Evolutionary conservation across 176 grass and related monocot genomes (phyloP).

Genomic region (Cenchrus americanus): DNA sequence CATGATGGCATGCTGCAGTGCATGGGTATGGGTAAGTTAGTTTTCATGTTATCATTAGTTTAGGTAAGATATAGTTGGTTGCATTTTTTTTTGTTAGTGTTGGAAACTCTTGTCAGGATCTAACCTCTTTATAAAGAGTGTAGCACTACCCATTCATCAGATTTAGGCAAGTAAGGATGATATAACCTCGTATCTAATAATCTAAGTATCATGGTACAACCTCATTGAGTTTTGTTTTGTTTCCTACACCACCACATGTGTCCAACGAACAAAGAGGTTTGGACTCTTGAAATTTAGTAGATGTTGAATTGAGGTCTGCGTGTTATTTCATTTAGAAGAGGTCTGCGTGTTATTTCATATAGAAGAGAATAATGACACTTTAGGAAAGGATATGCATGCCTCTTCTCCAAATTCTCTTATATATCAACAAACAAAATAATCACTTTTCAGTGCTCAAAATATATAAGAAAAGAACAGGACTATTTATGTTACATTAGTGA

Average conservation of each 20-base stretch:
- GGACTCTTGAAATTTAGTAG: neutral
- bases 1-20: neutral
- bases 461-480: neutral
- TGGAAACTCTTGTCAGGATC: neutral
- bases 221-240: neutral
- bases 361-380: neutral
- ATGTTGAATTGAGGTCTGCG: neutral
- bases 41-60: neutral
- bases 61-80: neutral
- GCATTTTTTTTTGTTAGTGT: neutral
- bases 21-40: neutral
- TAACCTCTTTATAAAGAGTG: neutral
- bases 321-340: neutral
- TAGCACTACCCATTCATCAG: neutral
- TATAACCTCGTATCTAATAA: neutral
- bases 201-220: neutral
- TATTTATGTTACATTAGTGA: neutral
- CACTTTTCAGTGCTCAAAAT: neutral
- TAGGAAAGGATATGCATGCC: neutral
- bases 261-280: neutral
- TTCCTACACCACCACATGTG: neutral
- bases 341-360: too few species aligned
- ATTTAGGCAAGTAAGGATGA: neutral
- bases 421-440: neutral
- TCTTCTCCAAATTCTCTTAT: slow-evolving; percentile 11